Base-by-base conservation (phyloP, 371 early-diverging fungal species). In the Catenaria anguillulae region DNA sequence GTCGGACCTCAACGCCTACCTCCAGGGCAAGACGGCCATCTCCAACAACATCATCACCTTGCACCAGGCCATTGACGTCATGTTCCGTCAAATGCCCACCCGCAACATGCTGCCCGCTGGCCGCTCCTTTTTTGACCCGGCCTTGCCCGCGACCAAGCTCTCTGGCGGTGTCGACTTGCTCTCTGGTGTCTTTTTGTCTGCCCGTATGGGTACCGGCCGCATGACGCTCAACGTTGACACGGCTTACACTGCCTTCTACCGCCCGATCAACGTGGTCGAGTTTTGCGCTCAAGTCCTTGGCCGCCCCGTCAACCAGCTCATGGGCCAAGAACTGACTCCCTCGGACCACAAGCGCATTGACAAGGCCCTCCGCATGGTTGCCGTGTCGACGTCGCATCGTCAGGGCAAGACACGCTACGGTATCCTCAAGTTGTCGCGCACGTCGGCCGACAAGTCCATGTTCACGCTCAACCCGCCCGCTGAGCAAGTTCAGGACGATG, bases 241-340 rank as follows among this genome's bases (percentile, higher is more conserved):
- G 13, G 52, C 52, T 2, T 50, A 50, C 52, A 50, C 52, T 26
- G 52, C 52, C 29, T 50, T 50, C 52, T 50, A 50, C 52, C 15
- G 23, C 21, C 29, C 52, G 29, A 50, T 50, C 0, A 10, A 8
- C 15, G 12, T 50, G 1, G 31, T 50, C 29, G 5, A 50, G 6
- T 50, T 29, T 4, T 23, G 24, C 8, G 29, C 15, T 31, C 29
- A 12, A 13, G 52, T 12, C 12, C 52, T 50, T 17, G 19, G 4
- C 45, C 4, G 8, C 19, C 26, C 8, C 52, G 29, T 12, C 15
- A 4, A 6, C 29, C 24, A 1, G 29, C 52, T 29, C 31, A 31
- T 17, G 29, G 31, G 19, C 15, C 29, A 50, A 2, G 52, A 29
- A 2, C 29, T 50, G 5, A 6, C 29, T 13, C 29, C 29, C 6